Conservation (phyloP, 164 flowering plant species). For the Annona cherimola region DNA sequence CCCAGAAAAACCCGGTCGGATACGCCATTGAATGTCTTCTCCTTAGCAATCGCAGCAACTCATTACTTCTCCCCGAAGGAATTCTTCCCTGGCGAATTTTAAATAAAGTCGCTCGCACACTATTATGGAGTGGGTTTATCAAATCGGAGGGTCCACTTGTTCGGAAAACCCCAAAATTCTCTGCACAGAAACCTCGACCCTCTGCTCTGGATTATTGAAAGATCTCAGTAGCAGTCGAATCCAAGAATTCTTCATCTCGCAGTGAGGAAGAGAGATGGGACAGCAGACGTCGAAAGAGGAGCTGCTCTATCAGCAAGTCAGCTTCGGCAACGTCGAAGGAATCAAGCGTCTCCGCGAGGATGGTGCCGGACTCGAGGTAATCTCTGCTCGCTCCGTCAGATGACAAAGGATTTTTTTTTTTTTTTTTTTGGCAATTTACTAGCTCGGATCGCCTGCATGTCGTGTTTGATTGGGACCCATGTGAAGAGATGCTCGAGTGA, state of each 20-base stretch:
- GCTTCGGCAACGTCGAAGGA: conserved; percentile 43
- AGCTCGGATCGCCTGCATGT: neutral
- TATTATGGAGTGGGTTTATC: too few relatives aligned
- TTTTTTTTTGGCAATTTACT: neutral
- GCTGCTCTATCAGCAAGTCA: conserved; percentile 52
- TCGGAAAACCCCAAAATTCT: neutral
- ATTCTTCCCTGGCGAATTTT: neutral
- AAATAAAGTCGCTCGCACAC: neutral
- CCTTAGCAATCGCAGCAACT: neutral
- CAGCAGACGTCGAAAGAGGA: conserved; percentile 61
- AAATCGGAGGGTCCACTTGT: too few relatives aligned
- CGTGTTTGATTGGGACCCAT: neutral
- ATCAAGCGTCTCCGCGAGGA: conserved; percentile 45
- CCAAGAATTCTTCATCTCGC: neutral
- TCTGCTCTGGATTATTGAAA: neutral
- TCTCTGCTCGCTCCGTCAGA: neutral
- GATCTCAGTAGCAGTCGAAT: neutral
- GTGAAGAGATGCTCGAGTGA: neutral
- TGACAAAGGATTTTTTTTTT: neutral
- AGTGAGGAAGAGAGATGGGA: conserved; percentile 37
- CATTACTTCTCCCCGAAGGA: neutral
- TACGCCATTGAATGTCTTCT: too few relatives aligned
- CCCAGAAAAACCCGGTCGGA: too few relatives aligned
- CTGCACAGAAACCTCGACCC: neutral
- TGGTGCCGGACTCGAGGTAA: conserved; percentile 71